These are phyloP conservation scores for Cryptosporidium bovis DNA, from an alignment of 169 alveolate species.

Conservation along the genomic window DNA sequence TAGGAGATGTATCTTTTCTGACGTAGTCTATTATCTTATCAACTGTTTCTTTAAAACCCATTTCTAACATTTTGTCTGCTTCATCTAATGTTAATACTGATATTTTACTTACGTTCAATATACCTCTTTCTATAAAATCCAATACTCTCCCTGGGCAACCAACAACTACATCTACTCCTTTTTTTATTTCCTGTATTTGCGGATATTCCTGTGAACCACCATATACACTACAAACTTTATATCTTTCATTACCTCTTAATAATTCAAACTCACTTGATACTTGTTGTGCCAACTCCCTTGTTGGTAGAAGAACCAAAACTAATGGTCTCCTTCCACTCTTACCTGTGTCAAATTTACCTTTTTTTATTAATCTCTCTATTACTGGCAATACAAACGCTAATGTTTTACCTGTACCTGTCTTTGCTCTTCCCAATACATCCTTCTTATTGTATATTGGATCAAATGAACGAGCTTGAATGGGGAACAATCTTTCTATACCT, in stretches of 20 bases:
- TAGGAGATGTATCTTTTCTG: constrained; percentile 73
- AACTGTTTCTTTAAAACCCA: constrained; percentile 86
- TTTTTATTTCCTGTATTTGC: constrained; percentile 81
- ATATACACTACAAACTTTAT: constrained; percentile 82
- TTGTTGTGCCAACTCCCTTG: constrained; percentile 94
- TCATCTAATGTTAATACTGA: constrained; percentile 82
- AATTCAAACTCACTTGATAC: constrained; percentile 89
- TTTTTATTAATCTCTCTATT: constrained; percentile 83
- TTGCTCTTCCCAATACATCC: constrained; percentile 87
- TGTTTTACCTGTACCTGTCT: constrained; percentile 91
- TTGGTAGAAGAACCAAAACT: constrained; percentile 91
- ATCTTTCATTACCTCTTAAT: constrained; percentile 81
- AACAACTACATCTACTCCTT: constrained; percentile 87
- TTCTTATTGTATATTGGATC: constrained; percentile 84
- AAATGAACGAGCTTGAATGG: constrained; percentile 85
- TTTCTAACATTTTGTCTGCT: constrained; percentile 89
- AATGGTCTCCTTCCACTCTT: constrained; percentile 78
- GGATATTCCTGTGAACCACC: constrained; percentile 89
- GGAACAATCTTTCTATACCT: constrained; percentile 82
- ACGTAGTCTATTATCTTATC: constrained; percentile 85
- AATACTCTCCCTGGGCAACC: constrained; percentile 92
- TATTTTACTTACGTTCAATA: constrained; percentile 79
- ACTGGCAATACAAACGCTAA: constrained; percentile 87
- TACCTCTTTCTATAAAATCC: constrained; percentile 87
- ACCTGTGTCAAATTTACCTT: constrained; percentile 76